Evolutionary conservation across 306 rosid species (phyloP).

Genomic region (Cicer chorassanicum): DNA sequence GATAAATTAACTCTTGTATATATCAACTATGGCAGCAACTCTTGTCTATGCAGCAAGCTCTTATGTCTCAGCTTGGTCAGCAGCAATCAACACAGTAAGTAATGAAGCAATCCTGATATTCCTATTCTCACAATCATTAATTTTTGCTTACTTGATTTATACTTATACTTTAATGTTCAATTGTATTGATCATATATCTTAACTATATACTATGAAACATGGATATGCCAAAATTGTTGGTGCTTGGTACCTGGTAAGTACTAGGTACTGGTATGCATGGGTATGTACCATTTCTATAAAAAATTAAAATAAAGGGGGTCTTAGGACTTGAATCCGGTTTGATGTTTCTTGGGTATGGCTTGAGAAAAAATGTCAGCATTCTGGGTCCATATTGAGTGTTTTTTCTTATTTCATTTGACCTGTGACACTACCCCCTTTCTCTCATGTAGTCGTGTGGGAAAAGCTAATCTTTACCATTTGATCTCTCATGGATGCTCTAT

Average conservation of each 20-base stretch:
- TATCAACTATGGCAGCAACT: conserved; percentile 60
- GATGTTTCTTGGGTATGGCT: conserved; percentile 12
- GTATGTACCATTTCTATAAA: neutral
- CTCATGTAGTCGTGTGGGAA: neutral
- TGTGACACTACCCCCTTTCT: neutral
- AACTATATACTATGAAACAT: conserved; percentile 25
- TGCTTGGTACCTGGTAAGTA: neutral
- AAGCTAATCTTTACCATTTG: neutral
- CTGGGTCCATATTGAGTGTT: neutral
- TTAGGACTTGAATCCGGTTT: neutral
- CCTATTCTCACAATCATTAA: conserved; percentile 22
- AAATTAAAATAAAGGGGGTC: neutral
- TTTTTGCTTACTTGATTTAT: conserved; percentile 38
- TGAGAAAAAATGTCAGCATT: conserved; percentile 9
- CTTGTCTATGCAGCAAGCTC: conserved; percentile 67
- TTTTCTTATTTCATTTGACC: neutral
- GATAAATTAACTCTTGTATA: conserved; percentile 15
- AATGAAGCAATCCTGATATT: conserved; percentile 39
- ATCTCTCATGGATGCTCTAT: neutral
- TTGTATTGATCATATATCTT: neutral
- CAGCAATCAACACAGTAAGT: conserved; percentile 79
- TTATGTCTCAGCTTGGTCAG: conserved; percentile 64
- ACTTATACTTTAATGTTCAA: conserved; percentile 12
- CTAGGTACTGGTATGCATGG: neutral
- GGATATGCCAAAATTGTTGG: conserved; percentile 5